A percentile compares a stretch with the other conserved stretches of the same genome.
phyloP scores from a whole-genome alignment of 805 yeast species.

The Candida alai region DNA sequence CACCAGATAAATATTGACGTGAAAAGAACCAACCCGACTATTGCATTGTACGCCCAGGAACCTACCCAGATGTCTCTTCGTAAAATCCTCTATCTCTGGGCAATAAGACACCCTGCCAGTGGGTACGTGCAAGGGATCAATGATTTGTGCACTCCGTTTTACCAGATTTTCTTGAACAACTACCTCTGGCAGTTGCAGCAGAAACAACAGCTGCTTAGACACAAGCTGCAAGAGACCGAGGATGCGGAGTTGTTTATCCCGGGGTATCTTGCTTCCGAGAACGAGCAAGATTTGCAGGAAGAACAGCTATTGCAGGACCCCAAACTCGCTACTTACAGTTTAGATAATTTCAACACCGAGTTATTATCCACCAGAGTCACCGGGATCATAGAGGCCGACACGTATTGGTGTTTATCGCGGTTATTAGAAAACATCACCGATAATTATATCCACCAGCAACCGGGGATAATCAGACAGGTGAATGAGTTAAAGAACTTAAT shows the following conservation, averaged over 20 bases:
- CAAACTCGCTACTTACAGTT: slow-evolving; percentile 21
- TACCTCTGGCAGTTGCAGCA: slow-evolving; percentile 49
- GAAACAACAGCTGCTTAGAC: slow-evolving; percentile 23
- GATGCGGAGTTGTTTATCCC: slow-evolving; percentile 29
- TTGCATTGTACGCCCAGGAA: slow-evolving; percentile 63
- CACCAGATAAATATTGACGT: slow-evolving; percentile 95
- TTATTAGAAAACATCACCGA: slow-evolving; percentile 93
- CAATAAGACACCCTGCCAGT: slow-evolving; percentile 93
- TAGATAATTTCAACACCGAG: slow-evolving; percentile 61
- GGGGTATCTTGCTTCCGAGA: slow-evolving; percentile 25
- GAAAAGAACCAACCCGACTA: slow-evolving; percentile 87
- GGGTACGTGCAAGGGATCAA: slow-evolving; percentile 98
- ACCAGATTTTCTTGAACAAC: slow-evolving; percentile 73
- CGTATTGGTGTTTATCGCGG: slow-evolving; percentile 94
- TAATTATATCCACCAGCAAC: slow-evolving; percentile 96
- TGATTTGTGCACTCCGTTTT: slow-evolving; percentile 90
- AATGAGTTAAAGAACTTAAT: slow-evolving; percentile 73
- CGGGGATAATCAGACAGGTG: slow-evolving; percentile 92
- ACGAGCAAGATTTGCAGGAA: slow-evolving; percentile 18
- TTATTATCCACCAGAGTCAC: slow-evolving; percentile 56
- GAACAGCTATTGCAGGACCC: slow-evolving; percentile 23
- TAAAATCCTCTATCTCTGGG: slow-evolving; percentile 86
- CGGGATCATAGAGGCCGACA: slow-evolving; percentile 83
- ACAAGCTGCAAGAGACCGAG: slow-evolving; percentile 17
- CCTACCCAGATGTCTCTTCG: slow-evolving; percentile 78